A percentile compares a stretch with the other conserved stretches of the same genome.
Conservation (phyloP, 345 rosid genomes). For the Eutrema japonicum region DNA sequence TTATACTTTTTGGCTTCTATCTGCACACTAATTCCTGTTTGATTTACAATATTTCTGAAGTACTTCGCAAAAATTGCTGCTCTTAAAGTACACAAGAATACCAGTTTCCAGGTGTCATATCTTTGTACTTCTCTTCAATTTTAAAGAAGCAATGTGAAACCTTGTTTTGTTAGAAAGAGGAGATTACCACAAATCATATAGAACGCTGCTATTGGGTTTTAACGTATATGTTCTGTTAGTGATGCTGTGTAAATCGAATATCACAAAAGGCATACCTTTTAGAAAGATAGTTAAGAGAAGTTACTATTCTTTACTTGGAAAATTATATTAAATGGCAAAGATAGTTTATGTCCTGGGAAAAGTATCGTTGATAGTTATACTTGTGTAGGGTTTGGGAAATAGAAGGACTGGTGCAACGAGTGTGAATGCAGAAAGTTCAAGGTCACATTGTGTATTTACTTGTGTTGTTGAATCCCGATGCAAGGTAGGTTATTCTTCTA, state of each 20-base stretch:
- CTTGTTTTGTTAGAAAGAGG: neutral
- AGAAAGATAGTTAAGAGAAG: neutral
- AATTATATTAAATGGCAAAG: neutral
- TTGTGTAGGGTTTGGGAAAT: constrained; percentile 74
- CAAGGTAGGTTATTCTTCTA: constrained; percentile 56
- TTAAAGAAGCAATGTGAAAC: neutral
- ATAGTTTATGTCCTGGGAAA: neutral
- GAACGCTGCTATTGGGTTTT: neutral
- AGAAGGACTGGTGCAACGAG: constrained; percentile 88
- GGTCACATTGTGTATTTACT: constrained; percentile 88
- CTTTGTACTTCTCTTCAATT: neutral
- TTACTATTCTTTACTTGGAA: neutral
- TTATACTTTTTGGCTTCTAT: neutral
- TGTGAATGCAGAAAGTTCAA: constrained; percentile 90
- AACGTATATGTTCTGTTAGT: neutral
- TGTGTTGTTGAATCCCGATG: constrained; percentile 82
- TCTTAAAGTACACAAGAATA: neutral
- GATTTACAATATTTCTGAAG: neutral
- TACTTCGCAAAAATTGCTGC: neutral
- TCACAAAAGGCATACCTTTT: neutral
- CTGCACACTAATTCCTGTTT: neutral
- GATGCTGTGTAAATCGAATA: constrained; percentile 6
- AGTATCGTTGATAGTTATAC: neutral
- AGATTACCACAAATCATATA: neutral
- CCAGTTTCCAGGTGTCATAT: constrained; percentile 1